phyloP scores from a whole-genome alignment of 768 basidiomycete genomes.

The Mycena belliarum region DNA sequence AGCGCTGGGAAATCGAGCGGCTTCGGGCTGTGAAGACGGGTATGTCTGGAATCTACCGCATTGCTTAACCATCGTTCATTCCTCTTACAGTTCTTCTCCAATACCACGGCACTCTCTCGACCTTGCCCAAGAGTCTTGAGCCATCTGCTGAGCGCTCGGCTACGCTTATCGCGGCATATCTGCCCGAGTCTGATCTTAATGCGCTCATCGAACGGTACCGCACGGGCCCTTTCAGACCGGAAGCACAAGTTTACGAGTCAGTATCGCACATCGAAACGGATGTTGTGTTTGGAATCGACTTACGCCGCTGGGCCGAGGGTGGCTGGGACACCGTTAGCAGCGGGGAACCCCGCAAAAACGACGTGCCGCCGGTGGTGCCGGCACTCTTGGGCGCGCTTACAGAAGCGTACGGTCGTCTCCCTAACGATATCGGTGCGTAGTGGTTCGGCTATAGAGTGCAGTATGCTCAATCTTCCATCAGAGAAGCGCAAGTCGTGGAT shows the following conservation, averaged over 20 bases:
- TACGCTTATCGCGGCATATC: constrained; percentile 78
- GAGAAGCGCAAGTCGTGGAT: constrained; percentile 93
- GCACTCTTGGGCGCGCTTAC: constrained; percentile 65
- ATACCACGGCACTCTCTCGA: constrained; percentile 79
- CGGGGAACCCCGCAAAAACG: constrained; percentile 57
- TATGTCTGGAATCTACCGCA: constrained; percentile 27
- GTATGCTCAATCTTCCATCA: constrained; percentile 24
- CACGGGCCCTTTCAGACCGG: constrained; percentile 90
- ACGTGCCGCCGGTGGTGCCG: constrained; percentile 74
- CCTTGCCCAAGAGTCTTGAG: constrained; percentile 67
- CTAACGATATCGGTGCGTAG: constrained; percentile 66
- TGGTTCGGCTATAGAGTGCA: no score
- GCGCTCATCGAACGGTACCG: constrained; percentile 91
- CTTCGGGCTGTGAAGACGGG: constrained; percentile 85
- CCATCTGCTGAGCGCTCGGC: constrained; percentile 68
- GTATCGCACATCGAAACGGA: constrained; percentile 82
- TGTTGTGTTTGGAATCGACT: constrained; percentile 88
- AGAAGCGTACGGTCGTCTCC: constrained; percentile 60
- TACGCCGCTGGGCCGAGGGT: constrained; percentile 88
- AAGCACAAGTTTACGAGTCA: constrained; percentile 83
- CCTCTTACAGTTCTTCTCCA: constrained; percentile 67
- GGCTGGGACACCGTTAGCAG: constrained; percentile 64
- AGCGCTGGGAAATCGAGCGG: constrained; percentile 85
- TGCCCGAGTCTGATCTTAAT: constrained; percentile 83
- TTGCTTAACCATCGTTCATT: background rate